Base-by-base conservation (phyloP, 176 grass and related monocot species). In the Musa itinerans region DNA sequence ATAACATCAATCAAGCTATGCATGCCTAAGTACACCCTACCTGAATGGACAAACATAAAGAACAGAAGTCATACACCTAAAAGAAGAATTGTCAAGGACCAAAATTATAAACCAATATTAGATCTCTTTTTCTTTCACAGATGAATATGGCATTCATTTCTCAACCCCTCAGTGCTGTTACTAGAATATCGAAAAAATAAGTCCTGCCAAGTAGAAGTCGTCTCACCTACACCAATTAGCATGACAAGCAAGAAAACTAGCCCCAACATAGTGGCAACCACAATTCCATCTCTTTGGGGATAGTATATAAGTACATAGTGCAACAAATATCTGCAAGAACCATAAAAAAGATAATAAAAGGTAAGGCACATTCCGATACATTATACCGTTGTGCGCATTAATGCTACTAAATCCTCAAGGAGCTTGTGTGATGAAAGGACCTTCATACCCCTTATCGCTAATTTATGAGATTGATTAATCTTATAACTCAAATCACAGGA, bases 1-100 rank as follows among this genome's bases (percentile, higher is more conserved):
- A 81, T 74, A 79, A 94, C 91, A 75, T 99, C 95, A 1, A 65
- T 89, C 80, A 89, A 72, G 83, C 95, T 99, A 78, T 99, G 95
- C 95, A 99, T 99, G 49, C 95, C 95, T 72, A 99, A 75, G 78
- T 99, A 99, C 78, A 99, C 85, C 78, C 95, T 89, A 11, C 84
- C 95, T 99, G 52, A 57, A 48, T 51, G 48, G 48, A 56, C 23
- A 74, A 19, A 43, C 11, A 27, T 56, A 57, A 24, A 29, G 19
- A 53, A 55, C 11, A 54, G 26, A 7, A 74, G 22, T 13, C 12
- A 19, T 16, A 54, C 1, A 57, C 16, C n/a, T 10, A 29, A 0
- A 10, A 43, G 34, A 43, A 43, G 4, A 43, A 43, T 27, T 43
- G 34, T 43, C 22, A 17, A 57, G 16, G 11, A 27, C 10, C 10